Evolutionary conservation across 2,329 filamentous ascomycete species (phyloP).

Genomic region (Phoma sp.): DNA sequence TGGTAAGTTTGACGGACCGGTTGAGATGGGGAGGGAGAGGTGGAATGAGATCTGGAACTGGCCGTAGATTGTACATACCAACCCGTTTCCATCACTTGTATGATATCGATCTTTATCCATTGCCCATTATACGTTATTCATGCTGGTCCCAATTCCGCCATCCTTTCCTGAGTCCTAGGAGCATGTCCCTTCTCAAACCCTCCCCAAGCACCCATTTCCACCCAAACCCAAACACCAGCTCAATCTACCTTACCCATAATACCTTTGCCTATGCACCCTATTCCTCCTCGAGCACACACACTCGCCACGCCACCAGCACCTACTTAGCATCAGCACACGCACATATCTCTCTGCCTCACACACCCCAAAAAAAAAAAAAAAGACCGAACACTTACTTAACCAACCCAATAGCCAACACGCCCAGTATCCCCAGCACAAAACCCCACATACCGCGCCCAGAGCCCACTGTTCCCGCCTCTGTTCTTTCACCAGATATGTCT

Average conservation of each 20-base stretch:
- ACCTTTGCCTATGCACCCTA: background rate
- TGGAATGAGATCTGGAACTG: constrained; percentile 67
- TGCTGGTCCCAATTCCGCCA: background rate
- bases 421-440: constrained; percentile 1
- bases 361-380: too few relatives aligned
- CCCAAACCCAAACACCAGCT: too few relatives aligned
- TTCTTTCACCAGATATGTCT: background rate
- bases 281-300: background rate
- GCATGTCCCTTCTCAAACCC: too few relatives aligned
- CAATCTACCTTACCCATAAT: background rate
- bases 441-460: background rate
- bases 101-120: too few relatives aligned
- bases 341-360: too few relatives aligned
- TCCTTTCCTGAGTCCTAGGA: too few relatives aligned
- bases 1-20: constrained; percentile 68
- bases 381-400: background rate
- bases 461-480: background rate
- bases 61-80: background rate
- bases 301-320: background rate
- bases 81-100: too few relatives aligned
- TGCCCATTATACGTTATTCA: too few relatives aligned
- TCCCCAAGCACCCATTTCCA: too few relatives aligned
- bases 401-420: background rate
- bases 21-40: constrained; percentile 63
- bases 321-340: background rate